These are phyloP conservation scores for Suillus placidus DNA, from an alignment of 768 basidiomycete genomes.

Conservation along the genomic window DNA sequence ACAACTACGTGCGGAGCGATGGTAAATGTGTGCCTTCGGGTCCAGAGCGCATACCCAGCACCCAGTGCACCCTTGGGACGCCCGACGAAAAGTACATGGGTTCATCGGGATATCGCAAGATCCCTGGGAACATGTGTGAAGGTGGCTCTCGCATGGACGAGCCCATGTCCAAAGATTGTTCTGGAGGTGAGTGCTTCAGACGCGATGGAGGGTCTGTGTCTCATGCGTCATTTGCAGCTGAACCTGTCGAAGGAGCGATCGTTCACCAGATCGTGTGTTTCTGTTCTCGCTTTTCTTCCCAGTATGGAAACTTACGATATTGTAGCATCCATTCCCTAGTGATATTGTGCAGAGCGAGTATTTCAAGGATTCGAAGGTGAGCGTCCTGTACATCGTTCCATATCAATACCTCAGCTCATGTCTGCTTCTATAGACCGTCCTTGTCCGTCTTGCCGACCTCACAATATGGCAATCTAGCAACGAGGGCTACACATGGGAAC, in stretches of 20 bases:
- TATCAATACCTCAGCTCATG: background rate
- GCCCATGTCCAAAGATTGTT: slow-evolving; percentile 72
- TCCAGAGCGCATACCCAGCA: slow-evolving; percentile 83
- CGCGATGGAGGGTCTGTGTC: background rate
- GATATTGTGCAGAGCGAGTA: slow-evolving; percentile 78
- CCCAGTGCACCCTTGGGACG: slow-evolving; percentile 56
- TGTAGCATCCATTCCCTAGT: slow-evolving; percentile 66
- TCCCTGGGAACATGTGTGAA: slow-evolving; percentile 90
- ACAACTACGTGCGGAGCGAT: slow-evolving; percentile 80
- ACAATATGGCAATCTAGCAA: slow-evolving; percentile 93
- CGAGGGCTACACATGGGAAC: slow-evolving; percentile 91
- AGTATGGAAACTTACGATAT: slow-evolving; percentile 1
- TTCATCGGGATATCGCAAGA: slow-evolving; percentile 88
- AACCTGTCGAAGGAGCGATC: slow-evolving; percentile 78
- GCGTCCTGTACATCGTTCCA: slow-evolving; percentile 15
- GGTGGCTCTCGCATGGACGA: slow-evolving; percentile 66
- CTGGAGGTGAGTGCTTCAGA: slow-evolving; percentile 52
- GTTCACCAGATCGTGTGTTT: slow-evolving; percentile 70
- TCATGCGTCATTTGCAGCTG: slow-evolving; percentile 46
- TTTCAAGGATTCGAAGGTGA: slow-evolving; percentile 77
- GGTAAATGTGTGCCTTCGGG: slow-evolving; percentile 82
- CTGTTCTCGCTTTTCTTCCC: background rate
- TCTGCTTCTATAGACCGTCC: slow-evolving; percentile 60
- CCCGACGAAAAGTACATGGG: slow-evolving; percentile 72
- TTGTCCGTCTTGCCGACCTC: slow-evolving; percentile 77